phyloP scores from a whole-genome alignment of 768 basidiomycete genomes.

The Mycena floridula region DNA sequence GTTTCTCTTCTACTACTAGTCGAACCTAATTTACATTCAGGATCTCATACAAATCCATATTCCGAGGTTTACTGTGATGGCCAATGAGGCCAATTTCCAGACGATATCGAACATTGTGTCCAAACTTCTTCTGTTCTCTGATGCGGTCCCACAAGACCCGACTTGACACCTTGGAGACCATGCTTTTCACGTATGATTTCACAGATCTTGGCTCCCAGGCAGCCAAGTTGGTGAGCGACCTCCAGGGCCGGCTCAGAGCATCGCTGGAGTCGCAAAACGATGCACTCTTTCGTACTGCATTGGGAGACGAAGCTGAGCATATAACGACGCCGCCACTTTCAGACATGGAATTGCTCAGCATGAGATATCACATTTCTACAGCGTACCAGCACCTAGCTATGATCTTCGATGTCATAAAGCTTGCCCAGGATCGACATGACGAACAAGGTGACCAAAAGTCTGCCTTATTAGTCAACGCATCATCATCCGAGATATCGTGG shows the following conservation, averaged over 20 bases:
- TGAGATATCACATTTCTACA: conserved; percentile 54
- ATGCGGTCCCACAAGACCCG: conserved; percentile 78
- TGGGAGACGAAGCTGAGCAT: conserved; percentile 35
- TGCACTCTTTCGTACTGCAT: not conserved
- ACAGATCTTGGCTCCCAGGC: conserved; percentile 59
- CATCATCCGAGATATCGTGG: conserved; percentile 87
- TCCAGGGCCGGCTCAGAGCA: conserved; percentile 69
- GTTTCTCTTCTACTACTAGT: too few relatives aligned
- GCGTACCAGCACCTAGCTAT: conserved; percentile 76
- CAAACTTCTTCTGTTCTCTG: conserved; percentile 83
- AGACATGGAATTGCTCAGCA: conserved; percentile 39
- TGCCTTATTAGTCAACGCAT: conserved; percentile 73
- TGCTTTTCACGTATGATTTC: conserved; percentile 87
- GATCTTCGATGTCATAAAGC: conserved; percentile 81
- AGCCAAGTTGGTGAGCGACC: conserved; percentile 60
- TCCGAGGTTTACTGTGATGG: conserved; percentile 83
- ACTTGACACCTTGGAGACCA: conserved; percentile 70
- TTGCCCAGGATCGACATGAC: conserved; percentile 72
- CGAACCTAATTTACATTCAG: too few relatives aligned
- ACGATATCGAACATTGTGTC: conserved; percentile 85
- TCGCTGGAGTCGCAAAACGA: conserved; percentile 26
- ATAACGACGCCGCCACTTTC: conserved; percentile 29
- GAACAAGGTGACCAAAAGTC: conserved; percentile 68
- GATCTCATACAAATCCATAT: conserved; percentile 79
- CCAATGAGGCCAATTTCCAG: conserved; percentile 75